Percentiles rank a stretch among this genome's conserved stretches.
These are phyloP conservation scores for Penicillium sp. DNA, from an alignment of 2,329 filamentous ascomycete genomes.

Conservation along the genomic window DNA sequence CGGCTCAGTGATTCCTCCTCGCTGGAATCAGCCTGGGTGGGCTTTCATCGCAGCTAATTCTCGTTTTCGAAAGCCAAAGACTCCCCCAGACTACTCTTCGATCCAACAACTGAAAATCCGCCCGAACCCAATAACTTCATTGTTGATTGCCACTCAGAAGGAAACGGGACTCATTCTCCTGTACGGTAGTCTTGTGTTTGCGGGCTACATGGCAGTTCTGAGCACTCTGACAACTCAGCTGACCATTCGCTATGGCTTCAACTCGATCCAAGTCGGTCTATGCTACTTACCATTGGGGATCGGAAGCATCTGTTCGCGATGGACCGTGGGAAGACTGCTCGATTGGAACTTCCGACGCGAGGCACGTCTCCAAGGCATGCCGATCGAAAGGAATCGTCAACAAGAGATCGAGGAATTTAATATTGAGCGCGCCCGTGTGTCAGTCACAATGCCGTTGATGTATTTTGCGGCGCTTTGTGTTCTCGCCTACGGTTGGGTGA, in stretches of 20 bases:
- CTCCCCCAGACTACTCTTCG: constrained; percentile 6
- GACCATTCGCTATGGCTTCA: constrained; percentile 16
- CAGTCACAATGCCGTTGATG: constrained; percentile 33
- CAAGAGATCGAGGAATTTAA: constrained; percentile 55
- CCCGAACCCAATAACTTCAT: constrained; percentile 22
- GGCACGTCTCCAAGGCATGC: constrained; percentile 53
- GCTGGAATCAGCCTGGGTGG: constrained; percentile 26
- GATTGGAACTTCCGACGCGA: constrained; percentile 71
- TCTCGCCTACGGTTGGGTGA: constrained; percentile 41
- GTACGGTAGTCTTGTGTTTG: constrained; percentile 42
- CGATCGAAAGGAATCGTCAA: constrained; percentile 41
- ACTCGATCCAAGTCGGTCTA: constrained; percentile 24
- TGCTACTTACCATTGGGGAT: constrained; percentile 24
- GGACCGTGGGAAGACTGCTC: constrained; percentile 43
- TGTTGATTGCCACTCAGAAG: constrained; percentile 34
- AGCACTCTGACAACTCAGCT: constrained; percentile 48
- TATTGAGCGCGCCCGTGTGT: constrained; percentile 45
- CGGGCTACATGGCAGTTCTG: constrained; percentile 46
- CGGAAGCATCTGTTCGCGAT: constrained; percentile 30
- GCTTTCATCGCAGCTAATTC: neutral
- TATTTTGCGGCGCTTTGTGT: constrained; percentile 27
- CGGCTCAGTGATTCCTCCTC: constrained; percentile 27
- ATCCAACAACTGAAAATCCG: constrained; percentile 13
- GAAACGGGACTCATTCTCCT: constrained; percentile 36
- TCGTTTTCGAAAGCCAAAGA: neutral